These are phyloP conservation scores for Dillenia suffruticosa DNA, from an alignment of 164 flowering plant genomes.

Conservation along the genomic window DNA sequence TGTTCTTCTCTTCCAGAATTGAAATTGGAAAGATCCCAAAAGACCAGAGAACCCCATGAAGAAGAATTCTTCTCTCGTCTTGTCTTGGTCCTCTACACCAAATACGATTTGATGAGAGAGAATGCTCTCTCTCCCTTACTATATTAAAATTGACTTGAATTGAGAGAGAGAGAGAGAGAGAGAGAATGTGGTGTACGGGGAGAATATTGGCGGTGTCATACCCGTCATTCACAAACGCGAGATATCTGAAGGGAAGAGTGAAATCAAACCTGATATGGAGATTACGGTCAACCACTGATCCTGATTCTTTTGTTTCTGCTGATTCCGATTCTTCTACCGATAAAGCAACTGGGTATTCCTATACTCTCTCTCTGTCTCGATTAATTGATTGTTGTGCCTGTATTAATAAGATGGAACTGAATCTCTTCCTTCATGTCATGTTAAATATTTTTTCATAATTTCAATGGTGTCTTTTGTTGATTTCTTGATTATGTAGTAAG, in stretches of 20 bases:
- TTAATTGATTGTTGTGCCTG: background rate
- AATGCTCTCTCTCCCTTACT: no score
- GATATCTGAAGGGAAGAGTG: constrained; percentile 15
- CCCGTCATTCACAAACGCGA: constrained; percentile 4
- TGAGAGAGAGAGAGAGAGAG: no score
- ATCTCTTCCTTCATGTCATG: background rate
- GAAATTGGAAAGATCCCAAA: no score
- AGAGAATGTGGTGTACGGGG: no score
- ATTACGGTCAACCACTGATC: constrained; percentile 40
- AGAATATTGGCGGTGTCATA: no score
- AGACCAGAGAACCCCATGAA: no score
- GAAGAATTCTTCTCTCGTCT: no score
- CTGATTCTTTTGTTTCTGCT: constrained; percentile 40
- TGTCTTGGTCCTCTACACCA: no score
- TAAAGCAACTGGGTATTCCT: constrained; percentile 31
- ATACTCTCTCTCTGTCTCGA: background rate
- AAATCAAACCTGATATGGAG: constrained; percentile 28
- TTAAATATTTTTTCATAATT: no score
- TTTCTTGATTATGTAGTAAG: background rate
- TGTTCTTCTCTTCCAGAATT: no score
- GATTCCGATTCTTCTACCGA: constrained; percentile 39
- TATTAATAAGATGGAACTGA: background rate
- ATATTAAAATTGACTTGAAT: no score
- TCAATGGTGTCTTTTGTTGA: background rate
- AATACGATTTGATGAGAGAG: no score